Percentiles rank a stretch among this genome's conserved stretches.
Evolutionary conservation across 2,329 filamentous ascomycete genomes (phyloP).

Genomic region (Botrytis porri): DNA sequence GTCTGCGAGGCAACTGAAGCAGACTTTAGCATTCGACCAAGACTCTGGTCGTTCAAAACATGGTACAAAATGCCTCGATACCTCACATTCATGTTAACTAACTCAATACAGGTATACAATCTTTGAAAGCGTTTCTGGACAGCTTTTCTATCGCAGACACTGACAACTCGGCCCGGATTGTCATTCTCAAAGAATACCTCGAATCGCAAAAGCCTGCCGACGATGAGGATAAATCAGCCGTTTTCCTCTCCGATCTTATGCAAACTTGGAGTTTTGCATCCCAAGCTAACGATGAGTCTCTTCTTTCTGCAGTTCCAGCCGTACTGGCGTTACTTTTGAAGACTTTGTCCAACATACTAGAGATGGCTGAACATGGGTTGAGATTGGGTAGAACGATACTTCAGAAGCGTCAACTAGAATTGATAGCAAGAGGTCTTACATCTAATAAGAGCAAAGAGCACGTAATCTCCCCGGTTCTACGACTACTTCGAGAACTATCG

Average conservation of each 20-base stretch:
- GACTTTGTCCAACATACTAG: conserved; percentile 68
- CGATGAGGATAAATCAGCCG: conserved; percentile 53
- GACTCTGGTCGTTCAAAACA: conserved; percentile 65
- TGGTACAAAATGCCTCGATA: conserved; percentile 43
- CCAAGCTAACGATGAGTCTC: conserved; percentile 73
- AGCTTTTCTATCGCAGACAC: conserved; percentile 54
- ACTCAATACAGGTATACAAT: conserved; percentile 55
- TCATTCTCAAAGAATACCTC: conserved; percentile 69
- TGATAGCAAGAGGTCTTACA: conserved; percentile 75
- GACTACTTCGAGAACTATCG: conserved; percentile 81
- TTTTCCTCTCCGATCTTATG: conserved; percentile 75
- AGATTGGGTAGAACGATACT: conserved; percentile 79
- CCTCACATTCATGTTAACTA: background rate
- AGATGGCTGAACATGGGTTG: conserved; percentile 72
- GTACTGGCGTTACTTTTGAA: conserved; percentile 79
- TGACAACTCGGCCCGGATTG: conserved; percentile 48
- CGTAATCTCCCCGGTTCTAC: conserved; percentile 82
- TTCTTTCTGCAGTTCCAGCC: conserved; percentile 77
- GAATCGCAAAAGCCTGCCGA: conserved; percentile 51
- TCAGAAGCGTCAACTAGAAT: conserved; percentile 74
- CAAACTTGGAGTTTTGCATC: conserved; percentile 85
- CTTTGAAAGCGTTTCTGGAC: conserved; percentile 70
- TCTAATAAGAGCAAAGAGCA: conserved; percentile 81
- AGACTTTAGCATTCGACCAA: conserved; percentile 68
- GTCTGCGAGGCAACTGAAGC: conserved; percentile 63